Base-by-base conservation (phyloP, 2,329 filamentous ascomycete species). In the Dactylellina drechsleri region DNA sequence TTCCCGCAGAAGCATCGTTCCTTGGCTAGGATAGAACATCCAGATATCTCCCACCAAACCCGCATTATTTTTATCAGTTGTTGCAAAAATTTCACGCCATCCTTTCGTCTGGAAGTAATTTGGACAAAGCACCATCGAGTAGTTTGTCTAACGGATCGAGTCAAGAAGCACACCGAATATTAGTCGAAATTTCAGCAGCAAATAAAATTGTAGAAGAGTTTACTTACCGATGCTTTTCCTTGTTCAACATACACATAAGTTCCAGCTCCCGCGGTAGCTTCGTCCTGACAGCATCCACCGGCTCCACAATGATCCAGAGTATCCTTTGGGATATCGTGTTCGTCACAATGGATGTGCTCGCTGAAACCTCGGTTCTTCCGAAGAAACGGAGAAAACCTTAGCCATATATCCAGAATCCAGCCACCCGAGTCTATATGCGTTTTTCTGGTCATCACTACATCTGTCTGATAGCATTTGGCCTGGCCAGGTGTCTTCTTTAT, bases 341-440 rank as follows among this genome's bases (percentile, higher is more conserved):
- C 54, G 20, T 61, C 68, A n/a, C 68, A 73, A 28, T 57, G 62
- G 16, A 73, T 57, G 12, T 61, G 57, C 57, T 28, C 62, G 57
- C 23, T 74, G 56, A 26, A 41, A 74, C 15, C 40, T 64, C 7
- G 67, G 13, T 6, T 74, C 62, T 20, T 74, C 28, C 1, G 58
- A 40, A 16, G 57, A 43, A 5, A 47, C 16, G 3, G 12, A 16
- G 20, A 74, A 67, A 7, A 20, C 10, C 12, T 61, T 67, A 5
- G 58, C 57, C 20, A 74, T 31, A 16, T 67, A 67, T 12, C 70
- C 62, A 6, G 57, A 57, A 15, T 74, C 50, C 2, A 59, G 2
- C 70, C 70, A 74, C 15, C 50, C 70, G 8, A 49, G 36, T n/a
- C 18, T 49, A 18, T 47, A 45, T 6, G 28, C 23, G 13, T 43